phyloP scores from a whole-genome alignment of 352 stramenopile species.

The Pythium dissimile region DNA sequence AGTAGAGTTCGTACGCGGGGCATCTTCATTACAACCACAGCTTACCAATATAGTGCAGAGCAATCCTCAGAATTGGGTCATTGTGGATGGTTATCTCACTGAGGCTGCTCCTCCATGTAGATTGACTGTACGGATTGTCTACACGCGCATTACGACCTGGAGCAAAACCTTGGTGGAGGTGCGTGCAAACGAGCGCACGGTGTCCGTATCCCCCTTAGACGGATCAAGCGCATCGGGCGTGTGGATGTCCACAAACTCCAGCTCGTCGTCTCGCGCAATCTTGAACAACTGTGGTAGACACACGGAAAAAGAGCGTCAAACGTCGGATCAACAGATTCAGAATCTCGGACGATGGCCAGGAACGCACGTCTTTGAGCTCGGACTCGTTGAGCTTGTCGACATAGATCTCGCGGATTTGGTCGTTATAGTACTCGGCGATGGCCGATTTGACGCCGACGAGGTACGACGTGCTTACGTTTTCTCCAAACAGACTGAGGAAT shows the following conservation, averaged over 20 bases:
- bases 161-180: conserved; percentile 56
- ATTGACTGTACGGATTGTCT: background rate
- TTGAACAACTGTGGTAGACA: conserved; percentile 74
- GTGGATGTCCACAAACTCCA: conserved; percentile 62
- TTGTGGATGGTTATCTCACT: background rate
- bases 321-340: background rate
- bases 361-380: conserved; percentile 54
- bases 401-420: conserved; percentile 87
- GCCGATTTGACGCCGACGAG: conserved; percentile 69
- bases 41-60: too few relatives aligned
- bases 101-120: background rate
- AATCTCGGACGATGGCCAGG: background rate
- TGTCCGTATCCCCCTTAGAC: conserved; percentile 33
- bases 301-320: background rate
- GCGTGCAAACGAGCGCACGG: conserved; percentile 50
- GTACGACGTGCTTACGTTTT: conserved; percentile 64
- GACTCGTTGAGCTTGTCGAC: conserved; percentile 46
- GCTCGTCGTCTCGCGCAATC: conserved; percentile 60
- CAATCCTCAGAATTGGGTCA: background rate
- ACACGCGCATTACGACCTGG: conserved; percentile 21
- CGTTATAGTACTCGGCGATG: conserved; percentile 86
- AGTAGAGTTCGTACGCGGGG: too few relatives aligned
- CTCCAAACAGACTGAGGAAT: conserved; percentile 44
- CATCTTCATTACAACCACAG: too few relatives aligned
- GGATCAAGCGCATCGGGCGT: conserved; percentile 42